phyloP scores from a whole-genome alignment of 768 basidiomycete genomes.

The Leccinum truebloodii region DNA sequence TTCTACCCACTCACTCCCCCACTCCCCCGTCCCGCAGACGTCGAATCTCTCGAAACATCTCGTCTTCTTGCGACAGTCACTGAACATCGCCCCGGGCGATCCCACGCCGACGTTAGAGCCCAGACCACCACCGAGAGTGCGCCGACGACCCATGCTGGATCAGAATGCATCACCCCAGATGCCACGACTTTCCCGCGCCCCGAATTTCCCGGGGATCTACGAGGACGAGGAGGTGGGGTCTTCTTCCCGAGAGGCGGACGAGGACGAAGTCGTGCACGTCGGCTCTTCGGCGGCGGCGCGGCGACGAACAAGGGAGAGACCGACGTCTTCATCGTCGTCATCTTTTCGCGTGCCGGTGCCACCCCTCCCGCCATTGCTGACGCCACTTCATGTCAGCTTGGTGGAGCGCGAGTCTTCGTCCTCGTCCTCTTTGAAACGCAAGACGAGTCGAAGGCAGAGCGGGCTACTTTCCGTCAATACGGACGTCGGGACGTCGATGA shows the following conservation, averaged over 20 bases:
- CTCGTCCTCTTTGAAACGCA: conserved; percentile 25
- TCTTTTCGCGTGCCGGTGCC: conserved; percentile 51
- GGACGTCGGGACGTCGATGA: conserved; percentile 30
- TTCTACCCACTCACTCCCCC: not conserved
- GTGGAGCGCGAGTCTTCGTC: conserved; percentile 32
- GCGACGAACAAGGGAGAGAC: conserved; percentile 48
- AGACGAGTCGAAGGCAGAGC: conserved; percentile 40
- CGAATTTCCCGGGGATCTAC: conserved; percentile 63
- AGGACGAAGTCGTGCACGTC: conserved; percentile 40
- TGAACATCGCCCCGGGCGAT: conserved; percentile 42
- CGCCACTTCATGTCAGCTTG: conserved; percentile 36
- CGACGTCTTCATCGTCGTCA: conserved; percentile 27
- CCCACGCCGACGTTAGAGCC: conserved; percentile 39
- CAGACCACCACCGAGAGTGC: conserved; percentile 51
- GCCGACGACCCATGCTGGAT: conserved; percentile 48
- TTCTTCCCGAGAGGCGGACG: conserved; percentile 41
- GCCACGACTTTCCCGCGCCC: conserved; percentile 62
- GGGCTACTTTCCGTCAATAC: conserved; percentile 53
- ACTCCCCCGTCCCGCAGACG: conserved; percentile 40
- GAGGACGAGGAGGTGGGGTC: conserved; percentile 64
- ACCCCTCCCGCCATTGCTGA: conserved; percentile 39
- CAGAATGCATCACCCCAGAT: conserved; percentile 48
- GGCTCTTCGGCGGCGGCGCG: conserved; percentile 37
- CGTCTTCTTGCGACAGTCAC: conserved; percentile 60
- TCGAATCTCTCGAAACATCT: conserved; percentile 66